Evolutionary conservation across 1,284 basidiomycete species (phyloP).

Genomic region (Naganishia liquefaciens): DNA sequence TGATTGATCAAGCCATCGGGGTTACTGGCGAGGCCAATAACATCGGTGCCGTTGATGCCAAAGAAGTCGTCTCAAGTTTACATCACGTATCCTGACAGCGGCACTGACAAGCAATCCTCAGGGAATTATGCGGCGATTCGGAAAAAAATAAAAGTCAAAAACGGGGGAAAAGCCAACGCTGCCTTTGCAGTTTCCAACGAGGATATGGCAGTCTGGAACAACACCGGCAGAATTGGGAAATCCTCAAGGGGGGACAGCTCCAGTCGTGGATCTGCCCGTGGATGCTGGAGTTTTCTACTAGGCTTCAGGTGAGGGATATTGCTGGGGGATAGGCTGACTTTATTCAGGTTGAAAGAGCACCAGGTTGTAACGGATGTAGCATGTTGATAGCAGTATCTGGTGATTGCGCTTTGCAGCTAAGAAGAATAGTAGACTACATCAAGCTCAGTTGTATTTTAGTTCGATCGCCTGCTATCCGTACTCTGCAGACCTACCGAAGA

Average conservation of each 20-base stretch:
- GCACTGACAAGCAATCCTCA: slow-evolving; percentile 32
- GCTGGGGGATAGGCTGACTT: too few relatives aligned
- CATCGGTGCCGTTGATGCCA: slow-evolving; percentile 61
- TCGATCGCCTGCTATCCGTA: too few relatives aligned
- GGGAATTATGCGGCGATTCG: slow-evolving; percentile 38
- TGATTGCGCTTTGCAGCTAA: too few relatives aligned
- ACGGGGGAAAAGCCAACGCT: slow-evolving; percentile 42
- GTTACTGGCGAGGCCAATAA: slow-evolving; percentile 63
- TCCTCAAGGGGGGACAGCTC: slow-evolving; percentile 13
- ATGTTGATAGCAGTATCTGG: too few relatives aligned
- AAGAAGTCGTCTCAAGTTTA: slow-evolving; percentile 69
- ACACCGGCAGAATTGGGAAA: slow-evolving; percentile 58
- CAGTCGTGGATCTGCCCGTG: slow-evolving; percentile 15
- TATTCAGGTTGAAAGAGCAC: too few relatives aligned
- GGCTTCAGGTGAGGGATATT: too few relatives aligned
- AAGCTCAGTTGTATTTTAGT: too few relatives aligned
- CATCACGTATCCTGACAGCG: slow-evolving; percentile 49
- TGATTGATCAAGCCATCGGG: slow-evolving; percentile 57
- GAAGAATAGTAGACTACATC: too few relatives aligned
- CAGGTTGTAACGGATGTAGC: too few relatives aligned
- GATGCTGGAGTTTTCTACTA: slow-evolving; percentile 1
- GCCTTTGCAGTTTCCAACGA: slow-evolving; percentile 42
- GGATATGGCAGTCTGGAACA: slow-evolving; percentile 32
- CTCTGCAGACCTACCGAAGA: too few relatives aligned
- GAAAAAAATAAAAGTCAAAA: slow-evolving; percentile 47